Evolutionary conservation across 108 stramenopile genomes (phyloP), one percentile per base, ranked within the genome.

Genomic region (Cyclotella kingstonii): DNA sequence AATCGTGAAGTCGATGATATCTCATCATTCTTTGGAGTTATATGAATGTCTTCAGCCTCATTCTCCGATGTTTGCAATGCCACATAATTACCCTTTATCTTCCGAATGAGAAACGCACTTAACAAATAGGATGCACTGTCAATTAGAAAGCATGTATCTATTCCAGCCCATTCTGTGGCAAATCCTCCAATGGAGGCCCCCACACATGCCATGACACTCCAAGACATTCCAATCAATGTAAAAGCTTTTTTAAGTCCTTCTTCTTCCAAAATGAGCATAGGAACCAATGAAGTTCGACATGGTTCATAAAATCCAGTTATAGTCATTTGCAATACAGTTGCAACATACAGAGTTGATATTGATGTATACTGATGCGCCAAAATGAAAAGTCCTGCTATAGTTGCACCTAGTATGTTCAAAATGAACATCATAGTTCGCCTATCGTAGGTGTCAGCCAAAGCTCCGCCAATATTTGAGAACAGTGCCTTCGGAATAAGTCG

Each of bases 221-320:
- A 84, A 10, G 84, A 49, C 52, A 87, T 39, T 18, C 78, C 84
- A 5, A 63, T 29, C 25, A 90, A 28, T n/a, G 81, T 87, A 9
- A 81, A 74, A 34, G 85, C 85, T 29, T 80, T 81, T 74, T 85
- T 81, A 63, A 90, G 18, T 39, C 45, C 21, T 5, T 64, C 63
- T 56, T 87, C 81, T n/a, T 73, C 63, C 21, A 23, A 7, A 7
- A 87, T 75, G 22, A 90, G 34, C 72, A 81, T 62, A 1, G 89
- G 85, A 8, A 86, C 25, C 1, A 90, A 77, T 5, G 84, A 57
- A 35, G 58, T 41, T 14, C 77, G 57, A 42, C 66, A 54, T 9
- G 89, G 89, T 29, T 76, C 79, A 70, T 87, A 90, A 10, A 90
- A 34, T 38, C 82, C 84, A 6, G 78, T 51, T 10, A 85, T 41